Evolutionary conservation across 2,329 filamentous ascomycete genomes (phyloP).

Genomic region (Trichoderma sp.): DNA sequence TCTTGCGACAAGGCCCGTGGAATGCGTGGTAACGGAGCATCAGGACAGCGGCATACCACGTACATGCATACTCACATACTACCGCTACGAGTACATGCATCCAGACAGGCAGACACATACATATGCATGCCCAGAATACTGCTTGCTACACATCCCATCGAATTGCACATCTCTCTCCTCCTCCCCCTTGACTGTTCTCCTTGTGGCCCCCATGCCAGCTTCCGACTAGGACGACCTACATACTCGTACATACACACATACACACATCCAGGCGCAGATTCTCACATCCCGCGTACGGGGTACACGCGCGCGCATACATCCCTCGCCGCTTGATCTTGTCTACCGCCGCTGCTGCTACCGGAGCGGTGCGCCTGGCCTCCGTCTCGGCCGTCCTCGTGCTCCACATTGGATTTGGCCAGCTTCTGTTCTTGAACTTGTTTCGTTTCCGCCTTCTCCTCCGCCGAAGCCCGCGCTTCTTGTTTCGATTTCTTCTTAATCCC

Average conservation of each 20-base stretch:
- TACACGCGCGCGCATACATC: constrained; percentile 16
- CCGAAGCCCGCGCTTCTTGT: constrained; percentile 6
- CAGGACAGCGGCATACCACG: constrained; percentile 5
- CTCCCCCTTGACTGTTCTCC: neutral
- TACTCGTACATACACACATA: constrained; percentile 3
- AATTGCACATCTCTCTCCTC: neutral
- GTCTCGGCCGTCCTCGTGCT: constrained; percentile 19
- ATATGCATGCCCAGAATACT: constrained; percentile 2
- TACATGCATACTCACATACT: constrained; percentile 2
- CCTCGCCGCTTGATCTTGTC: constrained; percentile 14
- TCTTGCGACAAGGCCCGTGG: constrained; percentile 40
- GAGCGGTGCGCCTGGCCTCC: constrained; percentile 18
- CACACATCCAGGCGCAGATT: constrained; percentile 3
- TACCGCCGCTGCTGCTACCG: constrained; percentile 14
- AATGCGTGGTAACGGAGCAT: constrained; percentile 15
- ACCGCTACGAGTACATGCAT: neutral
- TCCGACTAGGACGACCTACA: constrained; percentile 11
- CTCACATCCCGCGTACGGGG: constrained; percentile 18
- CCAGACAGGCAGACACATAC: constrained; percentile 2
- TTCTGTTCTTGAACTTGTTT: constrained; percentile 18
- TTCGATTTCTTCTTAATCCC: constrained; percentile 21
- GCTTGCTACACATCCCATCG: neutral
- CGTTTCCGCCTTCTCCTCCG: constrained; percentile 15
- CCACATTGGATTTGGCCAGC: constrained; percentile 15
- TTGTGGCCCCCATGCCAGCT: constrained; percentile 15